A percentile compares a stretch with the other conserved stretches of the same genome.
These are phyloP conservation scores for Pseudotsuga menziesii DNA, from an alignment of 75 land plant species.

Conservation along the genomic window DNA sequence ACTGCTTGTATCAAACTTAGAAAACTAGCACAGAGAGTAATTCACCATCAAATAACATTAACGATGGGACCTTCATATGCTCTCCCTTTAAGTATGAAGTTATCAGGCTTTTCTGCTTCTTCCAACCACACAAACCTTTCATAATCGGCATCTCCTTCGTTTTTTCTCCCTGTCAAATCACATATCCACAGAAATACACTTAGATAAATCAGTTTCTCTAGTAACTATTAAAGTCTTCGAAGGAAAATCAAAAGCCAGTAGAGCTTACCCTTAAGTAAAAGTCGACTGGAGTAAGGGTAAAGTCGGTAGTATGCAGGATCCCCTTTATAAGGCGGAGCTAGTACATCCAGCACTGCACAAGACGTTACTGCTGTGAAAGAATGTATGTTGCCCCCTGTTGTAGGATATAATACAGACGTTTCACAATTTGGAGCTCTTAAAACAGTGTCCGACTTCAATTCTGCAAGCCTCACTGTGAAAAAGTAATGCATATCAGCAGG, in stretches of 20 bases:
- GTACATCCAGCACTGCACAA: conserved; percentile 91
- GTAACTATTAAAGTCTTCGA: no score
- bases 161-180: neutral
- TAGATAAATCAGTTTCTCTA: no score
- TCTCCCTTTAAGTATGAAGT: neutral
- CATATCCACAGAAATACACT: no score
- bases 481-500: neutral
- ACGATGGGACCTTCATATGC: neutral
- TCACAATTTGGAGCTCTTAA: conserved; percentile 58
- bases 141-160: neutral
- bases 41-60: neutral
- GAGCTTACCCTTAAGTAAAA: neutral
- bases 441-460: conserved; percentile 57
- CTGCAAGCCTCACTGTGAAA: conserved; percentile 82
- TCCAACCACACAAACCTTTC: conserved; percentile 7
- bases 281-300: conserved; percentile 26
- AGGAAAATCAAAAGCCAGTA: no score
- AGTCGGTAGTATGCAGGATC: conserved; percentile 81
- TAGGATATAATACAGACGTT: conserved; percentile 74
- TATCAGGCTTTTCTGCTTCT: neutral
- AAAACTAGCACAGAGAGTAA: no score
- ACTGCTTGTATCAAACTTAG: no score
- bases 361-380: conserved; percentile 90
- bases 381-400: conserved; percentile 87
- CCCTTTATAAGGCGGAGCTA: conserved; percentile 83